phyloP scores from a whole-genome alignment of 768 basidiomycete genomes.

The Cystofilobasidium macerans region DNA sequence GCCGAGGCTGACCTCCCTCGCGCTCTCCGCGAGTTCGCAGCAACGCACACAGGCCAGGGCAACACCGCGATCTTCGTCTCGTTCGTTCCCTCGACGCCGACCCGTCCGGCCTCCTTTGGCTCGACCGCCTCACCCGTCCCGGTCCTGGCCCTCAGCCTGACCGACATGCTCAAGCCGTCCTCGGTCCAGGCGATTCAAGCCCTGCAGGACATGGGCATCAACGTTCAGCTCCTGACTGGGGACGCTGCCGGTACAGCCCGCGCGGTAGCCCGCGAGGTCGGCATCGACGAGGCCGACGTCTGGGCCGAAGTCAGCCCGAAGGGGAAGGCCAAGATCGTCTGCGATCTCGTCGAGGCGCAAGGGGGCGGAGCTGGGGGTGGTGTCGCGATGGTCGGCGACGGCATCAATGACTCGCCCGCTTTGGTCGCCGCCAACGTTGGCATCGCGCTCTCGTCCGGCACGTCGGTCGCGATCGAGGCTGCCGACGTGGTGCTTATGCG shows the following conservation, averaged over 20 bases:
- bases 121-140: constrained; percentile 43
- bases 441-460: constrained; percentile 89
- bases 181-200: constrained; percentile 71
- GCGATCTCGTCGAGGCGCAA: constrained; percentile 59
- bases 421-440: constrained; percentile 92
- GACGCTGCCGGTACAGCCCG: constrained; percentile 75
- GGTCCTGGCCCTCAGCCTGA: constrained; percentile 67
- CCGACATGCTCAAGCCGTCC: constrained; percentile 77
- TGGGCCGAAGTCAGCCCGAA: constrained; percentile 91
- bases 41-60: constrained; percentile 57
- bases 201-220: constrained; percentile 77
- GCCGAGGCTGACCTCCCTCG: constrained; percentile 47
- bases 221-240: constrained; percentile 87
- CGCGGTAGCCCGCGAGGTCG: constrained; percentile 81
- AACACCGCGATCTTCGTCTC: constrained; percentile 83
- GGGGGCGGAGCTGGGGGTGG: constrained; percentile 49
- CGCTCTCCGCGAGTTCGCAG: constrained; percentile 54
- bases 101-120: constrained; percentile 30
- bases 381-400: constrained; percentile 96
- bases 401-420: constrained; percentile 97
- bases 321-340: constrained; percentile 78
- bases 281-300: constrained; percentile 68
- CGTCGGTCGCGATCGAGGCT: constrained; percentile 94
- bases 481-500: constrained; percentile 98
- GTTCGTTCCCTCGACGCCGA: constrained; percentile 40